Base-by-base conservation (phyloP, 345 rosid species). In the Aquilaria yunnanensis region DNA sequence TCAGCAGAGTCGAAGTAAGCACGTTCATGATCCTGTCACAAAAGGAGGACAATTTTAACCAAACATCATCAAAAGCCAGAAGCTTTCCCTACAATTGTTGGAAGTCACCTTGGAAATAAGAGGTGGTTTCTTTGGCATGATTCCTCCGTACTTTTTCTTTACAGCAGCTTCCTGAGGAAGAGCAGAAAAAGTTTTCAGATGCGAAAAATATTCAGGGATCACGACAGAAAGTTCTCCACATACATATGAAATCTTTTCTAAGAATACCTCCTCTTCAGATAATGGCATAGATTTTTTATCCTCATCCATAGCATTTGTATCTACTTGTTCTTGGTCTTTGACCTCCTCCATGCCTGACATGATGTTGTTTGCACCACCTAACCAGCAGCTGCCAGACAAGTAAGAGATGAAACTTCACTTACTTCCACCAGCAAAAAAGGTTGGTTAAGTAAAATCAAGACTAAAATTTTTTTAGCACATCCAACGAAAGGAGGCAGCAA, bases 1-100 rank as follows among this genome's bases (percentile, higher is more conserved):
- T 94, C 99, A 76, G 99, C 99, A 53, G 99, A 94, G 70, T 90
- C 99, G 69, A 95, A 95, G 79, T 85, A 95, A 10, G 99, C 97
- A 61, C 99, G 83, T 67, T 91, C 99, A 50, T 88, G 96, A 72
- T 94, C 99, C 99, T 94, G 72, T 51, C 48, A 75, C 58, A 60
- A 63, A 73, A 64, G 43, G 43, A 67, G 37, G 57, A 66, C 47
- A 59, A 52, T 46, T 46, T 56, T 60, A 32, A 61, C 43, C 54
- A 33, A 10, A 31, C 63, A 65, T 50, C 55, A 61, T 47, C 47
- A 9, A 30, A 48, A 48, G 70, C 46, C 54, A 64, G 12, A 33
- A 51, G 47, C 32, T 45, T 1, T 47, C 41, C 9, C 49, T 43
- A 63, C 31, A 11, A 12, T 51, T 51, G 14, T 9, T 29, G 48